Evolutionary conservation across 2,329 filamentous ascomycete species (phyloP).

Genomic region (Periglandula ipomoeae): DNA sequence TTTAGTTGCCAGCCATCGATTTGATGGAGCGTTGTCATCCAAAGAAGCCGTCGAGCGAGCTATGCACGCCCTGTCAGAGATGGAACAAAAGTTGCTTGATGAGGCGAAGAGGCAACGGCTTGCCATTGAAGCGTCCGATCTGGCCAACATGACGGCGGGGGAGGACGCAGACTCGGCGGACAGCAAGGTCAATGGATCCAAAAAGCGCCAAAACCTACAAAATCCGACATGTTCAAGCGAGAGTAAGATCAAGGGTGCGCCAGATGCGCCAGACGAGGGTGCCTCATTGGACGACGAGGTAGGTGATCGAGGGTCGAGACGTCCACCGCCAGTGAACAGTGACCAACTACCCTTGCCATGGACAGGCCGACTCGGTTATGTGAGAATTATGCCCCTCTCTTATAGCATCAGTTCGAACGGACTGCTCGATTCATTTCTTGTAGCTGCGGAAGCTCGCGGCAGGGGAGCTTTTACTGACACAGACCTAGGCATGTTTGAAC

Average conservation of each 20-base stretch:
- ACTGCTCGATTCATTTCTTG: not conserved
- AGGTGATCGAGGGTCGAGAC: conserved; percentile 29
- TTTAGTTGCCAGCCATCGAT: not conserved
- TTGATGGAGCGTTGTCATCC: not conserved
- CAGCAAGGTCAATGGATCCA: not conserved
- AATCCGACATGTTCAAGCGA: not conserved
- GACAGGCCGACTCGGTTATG: conserved; percentile 84
- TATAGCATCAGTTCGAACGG: not conserved
- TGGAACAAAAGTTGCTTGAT: conserved; percentile 37
- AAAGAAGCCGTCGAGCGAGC: conserved; percentile 27
- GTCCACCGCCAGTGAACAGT: conserved; percentile 74
- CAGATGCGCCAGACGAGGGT: not conserved
- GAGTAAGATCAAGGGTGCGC: not conserved
- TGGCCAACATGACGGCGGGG: conserved; percentile 8
- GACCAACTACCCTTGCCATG: conserved; percentile 77
- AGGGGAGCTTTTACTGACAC: conserved; percentile 8
- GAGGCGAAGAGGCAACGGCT: conserved; percentile 36
- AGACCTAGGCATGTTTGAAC: conserved; percentile 67
- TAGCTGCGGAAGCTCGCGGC: not conserved
- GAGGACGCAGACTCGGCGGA: not conserved
- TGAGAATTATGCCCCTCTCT: conserved; percentile 32
- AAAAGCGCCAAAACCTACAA: not conserved
- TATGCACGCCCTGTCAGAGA: conserved; percentile 36
- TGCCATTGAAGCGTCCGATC: conserved; percentile 33
- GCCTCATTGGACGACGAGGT: not conserved